phyloP scores from a whole-genome alignment of 441 rosid genomes.

The Erodium texanum region DNA sequence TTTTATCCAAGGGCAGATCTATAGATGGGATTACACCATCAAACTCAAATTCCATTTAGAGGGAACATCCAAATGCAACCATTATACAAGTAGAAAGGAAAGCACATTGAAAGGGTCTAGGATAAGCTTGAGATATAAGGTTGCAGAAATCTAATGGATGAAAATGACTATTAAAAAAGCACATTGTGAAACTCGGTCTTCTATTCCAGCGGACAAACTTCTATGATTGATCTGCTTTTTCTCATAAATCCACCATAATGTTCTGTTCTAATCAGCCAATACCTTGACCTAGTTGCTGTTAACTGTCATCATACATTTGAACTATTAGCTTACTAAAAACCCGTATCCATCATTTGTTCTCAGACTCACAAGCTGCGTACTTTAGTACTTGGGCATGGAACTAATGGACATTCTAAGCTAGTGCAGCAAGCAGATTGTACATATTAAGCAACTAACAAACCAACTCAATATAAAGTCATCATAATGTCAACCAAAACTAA shows the following conservation, averaged over 20 bases:
- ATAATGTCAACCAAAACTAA: not conserved
- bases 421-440: not conserved
- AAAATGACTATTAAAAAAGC: not conserved
- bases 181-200: not conserved
- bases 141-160: not conserved
- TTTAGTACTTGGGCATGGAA: not conserved
- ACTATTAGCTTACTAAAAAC: not conserved
- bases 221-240: not conserved
- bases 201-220: not conserved
- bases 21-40: not conserved
- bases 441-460: not conserved
- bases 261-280: not conserved
- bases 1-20: not conserved
- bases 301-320: not conserved
- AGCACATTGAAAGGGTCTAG: not conserved
- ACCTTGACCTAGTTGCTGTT: not conserved
- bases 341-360: not conserved
- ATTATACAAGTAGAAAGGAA: not conserved
- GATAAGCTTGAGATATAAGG: not conserved
- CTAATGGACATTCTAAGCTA: not conserved
- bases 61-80: not conserved
- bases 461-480: not conserved
- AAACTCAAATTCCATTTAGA: not conserved
- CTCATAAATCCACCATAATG: slow-evolving; percentile 2
- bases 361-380: not conserved